Evolutionary conservation across 2,329 filamentous ascomycete species (phyloP).

Genomic region (Aspergillus latus): DNA sequence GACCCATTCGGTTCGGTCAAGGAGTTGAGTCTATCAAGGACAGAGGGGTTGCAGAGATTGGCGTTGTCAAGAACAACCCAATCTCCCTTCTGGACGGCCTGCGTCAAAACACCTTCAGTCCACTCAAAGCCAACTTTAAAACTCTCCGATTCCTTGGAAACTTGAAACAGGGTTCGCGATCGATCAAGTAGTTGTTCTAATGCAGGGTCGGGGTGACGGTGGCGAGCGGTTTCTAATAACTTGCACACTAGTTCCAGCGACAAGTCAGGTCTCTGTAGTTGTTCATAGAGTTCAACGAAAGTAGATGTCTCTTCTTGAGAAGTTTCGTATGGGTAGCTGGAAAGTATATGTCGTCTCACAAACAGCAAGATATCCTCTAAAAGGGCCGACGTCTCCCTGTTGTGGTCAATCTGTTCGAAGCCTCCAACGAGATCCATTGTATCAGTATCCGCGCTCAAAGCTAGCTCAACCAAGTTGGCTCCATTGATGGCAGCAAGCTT

Average conservation of each 20-base stretch:
- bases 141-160: constrained; percentile 61
- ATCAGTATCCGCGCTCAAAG: constrained; percentile 92
- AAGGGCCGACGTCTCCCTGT: constrained; percentile 67
- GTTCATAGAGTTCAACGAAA: constrained; percentile 35
- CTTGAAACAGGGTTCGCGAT: constrained; percentile 53
- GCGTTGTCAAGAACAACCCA: constrained; percentile 98
- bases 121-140: constrained; percentile 79
- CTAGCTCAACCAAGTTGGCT: constrained; percentile 75
- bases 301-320: constrained; percentile 21
- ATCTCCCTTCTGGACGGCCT: constrained; percentile 78
- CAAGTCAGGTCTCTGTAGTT: constrained; percentile 30
- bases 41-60: constrained; percentile 92
- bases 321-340: constrained; percentile 27
- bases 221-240: constrained; percentile 34
- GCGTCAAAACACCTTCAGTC: constrained; percentile 89
- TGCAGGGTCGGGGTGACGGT: constrained; percentile 47
- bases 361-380: constrained; percentile 55
- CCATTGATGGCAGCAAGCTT: constrained; percentile 79
- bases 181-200: constrained; percentile 52
- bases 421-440: constrained; percentile 96
- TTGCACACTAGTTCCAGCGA: constrained; percentile 33
- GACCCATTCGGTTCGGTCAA: constrained; percentile 86
- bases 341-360: constrained; percentile 47
- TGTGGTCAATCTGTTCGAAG: constrained; percentile 88
- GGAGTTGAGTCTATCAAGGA: constrained; percentile 91